Evolutionary conservation across 2,329 filamentous ascomycete genomes (phyloP).

Genomic region (Clarireedia paspali): DNA sequence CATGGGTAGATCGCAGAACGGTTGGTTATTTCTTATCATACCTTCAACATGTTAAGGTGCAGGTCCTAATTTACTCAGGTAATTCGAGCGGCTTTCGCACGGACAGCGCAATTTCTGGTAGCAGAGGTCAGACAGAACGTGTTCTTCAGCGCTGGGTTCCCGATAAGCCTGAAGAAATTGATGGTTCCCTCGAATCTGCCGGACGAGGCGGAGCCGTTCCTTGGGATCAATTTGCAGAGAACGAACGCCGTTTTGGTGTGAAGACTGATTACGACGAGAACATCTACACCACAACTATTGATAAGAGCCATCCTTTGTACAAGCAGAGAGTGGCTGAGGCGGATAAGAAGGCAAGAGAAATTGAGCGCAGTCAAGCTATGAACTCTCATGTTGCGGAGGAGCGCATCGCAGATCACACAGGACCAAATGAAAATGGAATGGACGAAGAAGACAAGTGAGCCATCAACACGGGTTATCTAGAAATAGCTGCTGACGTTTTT

Average conservation of each 20-base stretch:
- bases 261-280: slow-evolving; percentile 90
- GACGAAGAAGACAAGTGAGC: slow-evolving; percentile 90
- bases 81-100: slow-evolving; percentile 68
- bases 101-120: slow-evolving; percentile 79
- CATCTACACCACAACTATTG: slow-evolving; percentile 86
- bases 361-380: slow-evolving; percentile 65
- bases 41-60: no score
- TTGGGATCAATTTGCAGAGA: slow-evolving; percentile 94
- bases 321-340: slow-evolving; percentile 70
- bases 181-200: slow-evolving; percentile 60
- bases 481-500: slow-evolving; percentile 11
- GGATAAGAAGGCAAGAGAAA: slow-evolving; percentile 80
- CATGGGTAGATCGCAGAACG: slow-evolving; percentile 47
- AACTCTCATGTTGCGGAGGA: slow-evolving; percentile 89
- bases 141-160: slow-evolving; percentile 77
- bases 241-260: slow-evolving; percentile 79
- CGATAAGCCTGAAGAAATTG: slow-evolving; percentile 51
- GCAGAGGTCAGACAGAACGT: slow-evolving; percentile 61
- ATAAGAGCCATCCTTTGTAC: slow-evolving; percentile 77
- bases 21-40: slow-evolving; percentile 34
- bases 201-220: slow-evolving; percentile 31
- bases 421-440: slow-evolving; percentile 53
- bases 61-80: slow-evolving; percentile 40
- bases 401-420: slow-evolving; percentile 63
- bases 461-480: background rate